Evolutionary conservation across 345 rosid species (phyloP).

Genomic region (Balakata baccata): DNA sequence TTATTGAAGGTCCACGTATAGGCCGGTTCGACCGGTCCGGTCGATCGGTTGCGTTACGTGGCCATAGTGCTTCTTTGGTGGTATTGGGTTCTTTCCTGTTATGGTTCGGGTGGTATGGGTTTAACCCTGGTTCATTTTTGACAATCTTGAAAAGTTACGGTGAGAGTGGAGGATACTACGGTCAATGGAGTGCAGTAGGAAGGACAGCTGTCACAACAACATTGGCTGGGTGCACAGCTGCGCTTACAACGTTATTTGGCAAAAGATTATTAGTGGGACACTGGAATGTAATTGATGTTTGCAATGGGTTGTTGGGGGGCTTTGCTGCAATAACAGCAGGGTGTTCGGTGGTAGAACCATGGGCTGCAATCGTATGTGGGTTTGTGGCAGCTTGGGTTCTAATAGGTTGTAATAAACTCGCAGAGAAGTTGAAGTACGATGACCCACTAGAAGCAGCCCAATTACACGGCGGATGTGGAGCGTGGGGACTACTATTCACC

Average conservation of each 20-base stretch:
- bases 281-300: slow-evolving; percentile 22
- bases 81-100: slow-evolving; percentile 35
- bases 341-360: slow-evolving; percentile 53
- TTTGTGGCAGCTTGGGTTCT: slow-evolving; percentile 50
- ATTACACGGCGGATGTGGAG: slow-evolving; percentile 57
- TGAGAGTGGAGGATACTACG: slow-evolving; percentile 16
- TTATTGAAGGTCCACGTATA: slow-evolving; percentile 40
- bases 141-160: slow-evolving; percentile 26
- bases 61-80: slow-evolving; percentile 40
- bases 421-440: slow-evolving; percentile 41
- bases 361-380: slow-evolving; percentile 57
- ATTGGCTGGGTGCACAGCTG: slow-evolving; percentile 24
- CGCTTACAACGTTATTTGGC: slow-evolving; percentile 22
- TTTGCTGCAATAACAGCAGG: slow-evolving; percentile 42
- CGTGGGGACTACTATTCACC: slow-evolving; percentile 57
- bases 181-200: slow-evolving; percentile 35
- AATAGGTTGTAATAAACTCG: slow-evolving; percentile 48
- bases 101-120: slow-evolving; percentile 48
- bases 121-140: slow-evolving; percentile 41
- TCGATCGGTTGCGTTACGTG: slow-evolving; percentile 30
- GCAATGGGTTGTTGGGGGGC: slow-evolving; percentile 25
- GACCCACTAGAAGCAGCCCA: slow-evolving; percentile 62
- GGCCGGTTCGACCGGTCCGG: slow-evolving; percentile 35
- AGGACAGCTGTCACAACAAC: slow-evolving; percentile 31
- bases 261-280: slow-evolving; percentile 22